Evolutionary conservation across 2,329 filamentous ascomycete species (phyloP), one percentile per base, ranked within the genome.

Genomic region (Fusarium agapanthi): DNA sequence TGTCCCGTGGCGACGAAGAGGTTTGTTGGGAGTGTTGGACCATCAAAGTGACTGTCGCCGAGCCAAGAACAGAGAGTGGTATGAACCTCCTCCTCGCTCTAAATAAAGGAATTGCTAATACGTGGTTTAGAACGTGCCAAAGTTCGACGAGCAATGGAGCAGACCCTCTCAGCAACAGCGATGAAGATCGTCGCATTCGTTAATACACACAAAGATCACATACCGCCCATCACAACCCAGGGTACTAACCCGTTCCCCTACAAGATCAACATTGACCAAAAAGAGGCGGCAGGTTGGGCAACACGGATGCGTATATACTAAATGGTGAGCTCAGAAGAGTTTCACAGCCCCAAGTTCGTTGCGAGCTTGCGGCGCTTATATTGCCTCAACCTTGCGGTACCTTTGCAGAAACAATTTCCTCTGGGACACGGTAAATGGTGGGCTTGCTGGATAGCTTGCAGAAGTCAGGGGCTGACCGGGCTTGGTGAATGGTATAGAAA

Each of bases 1-100:
- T 93, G 82, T 92, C 95, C 84, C 88, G 82, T 77, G 92, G 90
- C 30, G 95, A 98, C 74, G 95, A 98, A 81, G 95, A 98, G 81
- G 91, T 98, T 24, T 97, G 95, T 81, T 99, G 96, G 96, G 96
- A 98, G 86, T 91, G 90, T 79, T 99, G 96, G 96, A 94, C 93
- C 48, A 84, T 99, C 74, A 94, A 97, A 82, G 93, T 98, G 56
- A 97, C 95, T n/a, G 90, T 98, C 61, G 94, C 95, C 15, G 95
- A 94, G 76, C 95, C 95, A 35, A 87, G 92, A 78, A 97, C 94
- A 16, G 95, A 98, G 79, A 93, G 90, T 73, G 95, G 94, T 97
- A 84, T 77, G 91, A 34, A 62, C 16, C 9, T 22, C 28, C 14
- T n/a, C 22, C 18, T 47, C 16, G 13, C 10, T 45, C 9, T 20